Base-by-base conservation (phyloP, 495 filamentous ascomycete genomes). In the Xeromyces bisporus region DNA sequence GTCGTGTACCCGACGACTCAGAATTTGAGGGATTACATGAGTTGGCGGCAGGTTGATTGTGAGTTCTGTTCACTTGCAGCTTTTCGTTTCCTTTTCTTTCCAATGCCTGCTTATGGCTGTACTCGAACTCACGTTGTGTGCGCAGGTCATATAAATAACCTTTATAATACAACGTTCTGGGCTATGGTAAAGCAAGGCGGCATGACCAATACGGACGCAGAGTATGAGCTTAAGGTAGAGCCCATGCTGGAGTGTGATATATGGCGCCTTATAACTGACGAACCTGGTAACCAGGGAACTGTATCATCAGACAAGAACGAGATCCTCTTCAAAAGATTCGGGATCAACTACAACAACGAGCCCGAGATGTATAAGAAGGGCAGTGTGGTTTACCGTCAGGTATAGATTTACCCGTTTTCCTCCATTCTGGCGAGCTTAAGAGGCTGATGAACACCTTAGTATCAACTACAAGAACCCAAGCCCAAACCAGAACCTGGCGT, bases 161-260 rank as follows among this genome's bases (percentile, higher is more conserved):
- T 96, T 10, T 94, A 93, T 52, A 97, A 97, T 44, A 97, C 89
- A 1, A 86, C 84, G 0, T 96, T 94, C 47, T 96, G 89, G 89
- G 64, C 75, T 0, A 62, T 96, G 44, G 75, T 94, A 15, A 67
- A 76, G 31, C 57, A 71, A 25, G 86, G 84, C 0, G 79, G 75
- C 0, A 68, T 89, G 61, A 71, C 67, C 28, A 64, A 66, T 6
- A 75, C 67, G 12, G 73, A 81, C 41, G 89, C 89, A 0, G 89
- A 93, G 48, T 65, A 75, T 42, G 68, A 66, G 30, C 62, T 96
- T 16, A 72, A 77, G 46, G 81, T 80, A 37, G 38, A 56, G 48
- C 15, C 14, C 18, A 18, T 21, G 7, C 14, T 27, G 9, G 10
- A 11, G 7, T 28, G 5, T 26, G n/a, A 29, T 12, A 12, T 29